Evolutionary conservation across 345 rosid species (phyloP), one percentile per base, ranked within the genome.

Genomic region (Melastoma malabathricum): DNA sequence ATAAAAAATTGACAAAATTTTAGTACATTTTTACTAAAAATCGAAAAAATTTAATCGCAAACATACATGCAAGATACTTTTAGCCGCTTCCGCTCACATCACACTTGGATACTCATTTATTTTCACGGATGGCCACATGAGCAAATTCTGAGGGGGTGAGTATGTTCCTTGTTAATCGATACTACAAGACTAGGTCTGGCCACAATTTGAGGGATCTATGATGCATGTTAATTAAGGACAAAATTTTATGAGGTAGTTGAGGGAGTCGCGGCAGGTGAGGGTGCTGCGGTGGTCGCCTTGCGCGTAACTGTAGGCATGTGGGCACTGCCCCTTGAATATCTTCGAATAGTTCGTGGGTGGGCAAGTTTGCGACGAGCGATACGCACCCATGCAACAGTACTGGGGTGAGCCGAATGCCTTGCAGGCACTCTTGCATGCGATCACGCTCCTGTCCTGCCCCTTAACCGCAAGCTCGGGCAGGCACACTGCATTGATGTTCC

Each of bases 371-470:
- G 72, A 56, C 0, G 67, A 15, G 9, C 7, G 8, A 2, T 13
- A 66, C 0, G 14, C 48, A 6, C 70, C 68, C 0, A 70, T 68
- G 59, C 75, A 75, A n/a, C 75, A 72, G 46, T 55, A 72, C 25
- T 63, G 60, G 13, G 72, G 75, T 55, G 57, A 23, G 7, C 48
- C 38, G 5, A 75, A 44, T 0, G 72, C 68, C 15, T 1, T 15
- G 7, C 77, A 75, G 0, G 81, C 75, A 17, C 73, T 75, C 63
- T 56, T 64, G 49, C 81, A 72, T 17, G 64, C 75, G 15, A 69
- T 44, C 0, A 62, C 65, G 1, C 25, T 23, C 18, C 66, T 68
- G 15, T 67, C 58, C 3, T 23, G 6, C 38, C 66, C 74, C 46
- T 5, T 60, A 3, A 68, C 56, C 0, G 54, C 60, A 0, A 75